Base-by-base conservation (phyloP, 2,329 filamentous ascomycete species). In the Claviceps capensis region DNA sequence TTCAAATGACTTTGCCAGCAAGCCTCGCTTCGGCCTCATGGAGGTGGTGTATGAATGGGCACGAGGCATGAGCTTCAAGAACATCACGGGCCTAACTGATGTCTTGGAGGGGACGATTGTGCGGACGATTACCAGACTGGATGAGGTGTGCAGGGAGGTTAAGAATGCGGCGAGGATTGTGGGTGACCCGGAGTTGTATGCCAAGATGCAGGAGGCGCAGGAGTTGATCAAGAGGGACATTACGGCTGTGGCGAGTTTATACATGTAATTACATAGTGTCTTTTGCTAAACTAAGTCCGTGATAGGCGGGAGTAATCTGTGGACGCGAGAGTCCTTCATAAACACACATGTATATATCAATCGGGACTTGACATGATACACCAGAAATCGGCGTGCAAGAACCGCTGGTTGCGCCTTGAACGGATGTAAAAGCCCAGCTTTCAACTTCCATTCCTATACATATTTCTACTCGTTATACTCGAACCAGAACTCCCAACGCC, bases 1-100 rank as follows among this genome's bases (percentile, higher is more conserved):
- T 64, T 85, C 84, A 53, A 95, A 94, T 61, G 91, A 97, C 67
- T 96, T 96, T 63, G 85, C 87, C 38, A 88, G 82, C 54, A 78
- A 84, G 51, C 88, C 90, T 2, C 79, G 91, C 9, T 98, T 98
- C 64, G 93, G 91, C 1, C 78, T 98, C 52, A 89, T 95, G 65
- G 93, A 98, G 68, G 93, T 98, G 0, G 94, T 98, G 37, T 96
- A 97, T 65, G 93, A 98, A 68, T 98, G 93, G 93, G 93, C 93
- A 9, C 77, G 88, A 48, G 93, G 93, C 26, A 97, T 97, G 88
- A 91, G 87, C 50, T 98, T 98, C 76, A 95, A 94, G 69, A 91
- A 93, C 58, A 98, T 98, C 59, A 97, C 91, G 0, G 86, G 91
- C 58, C 71, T 98, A 63, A 98, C 93, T 7, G 91, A 97, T 66